These are phyloP conservation scores for Cadophora luteo-olivacea DNA, from an alignment of 2,329 filamentous ascomycete species.

Conservation along the genomic window DNA sequence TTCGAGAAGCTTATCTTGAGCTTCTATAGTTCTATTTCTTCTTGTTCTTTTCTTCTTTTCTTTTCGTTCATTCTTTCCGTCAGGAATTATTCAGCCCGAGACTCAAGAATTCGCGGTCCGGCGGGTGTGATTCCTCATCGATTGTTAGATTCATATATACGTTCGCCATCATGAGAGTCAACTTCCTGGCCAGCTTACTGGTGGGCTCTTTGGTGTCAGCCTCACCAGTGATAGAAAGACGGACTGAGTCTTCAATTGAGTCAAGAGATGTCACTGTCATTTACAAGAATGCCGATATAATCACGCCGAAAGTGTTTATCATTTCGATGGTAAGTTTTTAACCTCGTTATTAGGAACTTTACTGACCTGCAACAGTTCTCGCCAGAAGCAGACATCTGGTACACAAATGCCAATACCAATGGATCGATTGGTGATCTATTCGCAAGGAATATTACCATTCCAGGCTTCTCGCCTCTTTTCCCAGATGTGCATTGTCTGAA, in stretches of 20 bases:
- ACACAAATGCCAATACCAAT: slow-evolving; percentile 54
- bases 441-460: slow-evolving; percentile 61
- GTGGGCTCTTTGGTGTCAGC: slow-evolving; percentile 22
- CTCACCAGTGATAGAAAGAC: slow-evolving; percentile 22
- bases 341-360: background rate
- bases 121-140: background rate
- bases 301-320: slow-evolving; percentile 64
- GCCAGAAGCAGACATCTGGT: slow-evolving; percentile 68
- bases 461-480: slow-evolving; percentile 70
- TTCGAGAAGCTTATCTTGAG: slow-evolving; percentile 23
- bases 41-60: slow-evolving; percentile 10
- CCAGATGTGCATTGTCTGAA: slow-evolving; percentile 69
- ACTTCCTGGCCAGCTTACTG: slow-evolving; percentile 16
- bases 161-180: slow-evolving; percentile 21
- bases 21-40: slow-evolving; percentile 14
- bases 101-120: background rate
- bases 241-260: slow-evolving; percentile 18
- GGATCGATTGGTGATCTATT: slow-evolving; percentile 60
- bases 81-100: background rate
- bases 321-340: slow-evolving; percentile 61
- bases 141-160: background rate
- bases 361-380: slow-evolving; percentile 55
- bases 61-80: background rate
- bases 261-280: slow-evolving; percentile 26
- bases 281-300: slow-evolving; percentile 27